phyloP scores from a whole-genome alignment of 2,329 filamentous ascomycete genomes.

The Lasiodiplodia sp. region DNA sequence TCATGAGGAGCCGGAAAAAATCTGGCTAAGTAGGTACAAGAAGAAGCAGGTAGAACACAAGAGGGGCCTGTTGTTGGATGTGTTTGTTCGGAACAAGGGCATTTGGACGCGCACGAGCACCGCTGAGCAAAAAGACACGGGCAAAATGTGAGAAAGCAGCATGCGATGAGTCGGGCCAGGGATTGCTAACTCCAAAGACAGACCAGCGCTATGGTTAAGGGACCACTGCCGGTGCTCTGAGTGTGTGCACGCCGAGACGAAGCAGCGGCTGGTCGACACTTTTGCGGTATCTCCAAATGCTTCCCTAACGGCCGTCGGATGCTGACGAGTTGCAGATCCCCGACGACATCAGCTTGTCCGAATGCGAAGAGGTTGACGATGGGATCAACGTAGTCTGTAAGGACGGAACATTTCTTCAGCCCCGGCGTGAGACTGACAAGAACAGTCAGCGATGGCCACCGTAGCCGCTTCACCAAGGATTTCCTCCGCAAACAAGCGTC shows the following conservation, averaged over 20 bases:
- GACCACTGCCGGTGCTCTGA: conserved; percentile 75
- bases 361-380: conserved; percentile 25
- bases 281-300: conserved; percentile 62
- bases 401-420: conserved; percentile 30
- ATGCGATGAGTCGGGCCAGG: not conserved
- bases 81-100: not conserved
- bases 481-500: conserved; percentile 54
- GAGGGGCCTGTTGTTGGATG: not conserved
- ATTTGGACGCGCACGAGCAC: not conserved
- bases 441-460: conserved; percentile 67
- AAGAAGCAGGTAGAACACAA: not conserved
- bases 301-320: not conserved
- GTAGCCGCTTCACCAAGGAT: conserved; percentile 70
- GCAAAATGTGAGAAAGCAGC: not conserved
- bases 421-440: conserved; percentile 1
- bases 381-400: conserved; percentile 39
- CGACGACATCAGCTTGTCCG: conserved; percentile 38
- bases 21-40: no score
- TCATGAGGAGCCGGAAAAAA: no score
- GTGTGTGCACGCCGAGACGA: conserved; percentile 75
- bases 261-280: conserved; percentile 72
- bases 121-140: no score
- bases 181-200: not conserved
- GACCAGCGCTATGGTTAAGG: conserved; percentile 26
- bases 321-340: conserved; percentile 38